phyloP scores from a whole-genome alignment of 371 early-diverging fungal genomes.

The Choanephora cucurbitarum region DNA sequence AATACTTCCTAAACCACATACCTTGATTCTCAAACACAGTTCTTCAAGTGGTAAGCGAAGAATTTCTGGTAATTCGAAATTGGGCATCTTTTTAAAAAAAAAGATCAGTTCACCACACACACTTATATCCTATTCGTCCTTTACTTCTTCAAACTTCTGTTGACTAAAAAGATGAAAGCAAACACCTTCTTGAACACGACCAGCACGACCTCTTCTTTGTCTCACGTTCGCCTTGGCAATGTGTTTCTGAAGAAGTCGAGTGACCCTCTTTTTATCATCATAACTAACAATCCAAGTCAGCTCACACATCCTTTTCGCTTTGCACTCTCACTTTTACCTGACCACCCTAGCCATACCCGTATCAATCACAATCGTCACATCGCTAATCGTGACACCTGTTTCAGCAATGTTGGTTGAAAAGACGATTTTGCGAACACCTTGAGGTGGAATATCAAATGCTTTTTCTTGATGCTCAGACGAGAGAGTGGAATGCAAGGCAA shows the following conservation, averaged over 20 bases:
- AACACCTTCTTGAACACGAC: constrained; percentile 83
- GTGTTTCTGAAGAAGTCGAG: constrained; percentile 67
- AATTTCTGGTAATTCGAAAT: constrained; percentile 80
- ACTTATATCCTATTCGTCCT: neutral
- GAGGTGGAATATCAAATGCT: constrained; percentile 65
- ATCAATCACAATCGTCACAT: constrained; percentile 94
- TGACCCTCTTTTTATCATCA: constrained; percentile 70
- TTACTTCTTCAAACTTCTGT: constrained; percentile 55
- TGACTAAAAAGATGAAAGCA: constrained; percentile 75
- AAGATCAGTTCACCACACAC: too few relatives aligned
- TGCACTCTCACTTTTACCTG: constrained; percentile 31
- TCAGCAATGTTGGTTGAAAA: constrained; percentile 95
- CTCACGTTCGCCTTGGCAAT: constrained; percentile 83
- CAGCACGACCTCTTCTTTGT: constrained; percentile 94
- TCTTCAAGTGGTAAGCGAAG: constrained; percentile 80
- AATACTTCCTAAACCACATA: constrained; percentile 59
- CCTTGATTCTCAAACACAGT: constrained; percentile 79
- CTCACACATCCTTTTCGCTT: neutral
- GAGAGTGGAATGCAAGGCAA: constrained; percentile 82
- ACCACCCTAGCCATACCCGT: constrained; percentile 86
- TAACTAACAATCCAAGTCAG: constrained; percentile 32
- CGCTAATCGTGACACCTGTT: constrained; percentile 95
- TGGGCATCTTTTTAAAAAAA: constrained; percentile 64
- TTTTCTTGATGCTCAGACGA: constrained; percentile 70
- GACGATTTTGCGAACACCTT: constrained; percentile 80